Conservation (phyloP, 129 eudicot species). For the Scalesia atractyloides region DNA sequence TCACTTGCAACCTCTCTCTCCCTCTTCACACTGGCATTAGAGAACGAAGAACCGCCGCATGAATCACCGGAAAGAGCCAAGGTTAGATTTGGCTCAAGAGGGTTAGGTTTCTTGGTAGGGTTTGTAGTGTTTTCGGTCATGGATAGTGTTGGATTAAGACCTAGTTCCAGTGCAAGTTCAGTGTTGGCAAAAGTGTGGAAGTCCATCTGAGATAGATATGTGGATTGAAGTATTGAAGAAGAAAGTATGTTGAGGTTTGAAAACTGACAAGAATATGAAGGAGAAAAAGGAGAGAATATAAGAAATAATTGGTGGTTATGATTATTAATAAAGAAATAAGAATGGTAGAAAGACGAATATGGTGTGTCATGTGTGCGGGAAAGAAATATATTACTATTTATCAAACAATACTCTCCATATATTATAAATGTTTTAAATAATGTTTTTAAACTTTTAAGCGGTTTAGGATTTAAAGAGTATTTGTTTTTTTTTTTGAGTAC, state of each 20-base stretch:
- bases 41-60: constrained; percentile 57
- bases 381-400: constrained; percentile 1
- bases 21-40: constrained; percentile 71
- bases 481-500: too few species aligned
- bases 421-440: too few species aligned
- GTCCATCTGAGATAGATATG: constrained; percentile 43
- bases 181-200: constrained; percentile 52
- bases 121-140: background rate
- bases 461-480: too few species aligned
- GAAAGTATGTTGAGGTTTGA: constrained; percentile 11
- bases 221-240: constrained; percentile 6
- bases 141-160: constrained; percentile 43
- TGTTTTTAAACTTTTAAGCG: too few species aligned
- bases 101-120: constrained; percentile 28
- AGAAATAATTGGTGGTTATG: constrained; percentile 33
- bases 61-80: constrained; percentile 59
- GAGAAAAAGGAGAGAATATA: constrained; percentile 28
- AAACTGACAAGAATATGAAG: constrained; percentile 14
- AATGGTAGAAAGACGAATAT: constrained; percentile 46
- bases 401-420: background rate
- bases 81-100: constrained; percentile 65
- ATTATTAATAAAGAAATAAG: constrained; percentile 45
- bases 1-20: constrained; percentile 66
- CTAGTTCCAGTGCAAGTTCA: constrained; percentile 63
- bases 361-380: constrained; percentile 17